phyloP scores from a whole-genome alignment of 345 rosid species.

The Sonneratia caseolaris region DNA sequence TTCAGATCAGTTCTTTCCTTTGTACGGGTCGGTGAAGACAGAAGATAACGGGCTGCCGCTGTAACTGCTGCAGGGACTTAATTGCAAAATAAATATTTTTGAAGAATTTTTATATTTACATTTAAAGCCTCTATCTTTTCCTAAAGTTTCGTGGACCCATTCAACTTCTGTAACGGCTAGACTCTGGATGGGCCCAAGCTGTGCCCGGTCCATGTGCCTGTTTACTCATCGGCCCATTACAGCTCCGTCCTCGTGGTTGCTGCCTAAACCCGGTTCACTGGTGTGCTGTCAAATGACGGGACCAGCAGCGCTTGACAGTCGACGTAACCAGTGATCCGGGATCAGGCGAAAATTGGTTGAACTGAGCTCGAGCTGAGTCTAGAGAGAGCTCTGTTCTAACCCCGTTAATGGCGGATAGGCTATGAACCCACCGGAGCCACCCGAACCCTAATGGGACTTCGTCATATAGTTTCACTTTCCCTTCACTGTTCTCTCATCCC shows the following conservation, averaged over 20 bases:
- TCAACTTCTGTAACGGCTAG: background rate
- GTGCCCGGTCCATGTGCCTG: too few relatives aligned
- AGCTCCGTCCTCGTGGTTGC: background rate
- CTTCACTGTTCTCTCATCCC: slow-evolving; percentile 11
- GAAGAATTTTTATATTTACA: background rate
- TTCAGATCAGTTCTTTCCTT: background rate
- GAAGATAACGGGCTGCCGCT: background rate
- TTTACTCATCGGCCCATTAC: background rate
- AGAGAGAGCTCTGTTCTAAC: background rate
- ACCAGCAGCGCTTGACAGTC: too few relatives aligned
- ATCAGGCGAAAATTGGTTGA: background rate
- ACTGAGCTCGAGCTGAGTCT: background rate
- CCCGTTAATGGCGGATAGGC: slow-evolving; percentile 1
- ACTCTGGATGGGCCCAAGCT: too few relatives aligned
- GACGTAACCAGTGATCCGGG: background rate
- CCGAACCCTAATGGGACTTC: slow-evolving; percentile 5
- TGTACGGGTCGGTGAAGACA: background rate
- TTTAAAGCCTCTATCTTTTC: background rate
- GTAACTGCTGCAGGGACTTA: background rate
- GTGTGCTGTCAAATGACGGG: background rate
- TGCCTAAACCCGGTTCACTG: background rate
- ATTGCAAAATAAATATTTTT: background rate
- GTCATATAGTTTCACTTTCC: background rate
- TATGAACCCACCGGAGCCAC: background rate
- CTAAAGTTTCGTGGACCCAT: background rate